Evolutionary conservation across 192 early-diverging fungal genomes (phyloP), one percentile per base, ranked within the genome.

Genomic region (Gryganskiella cystojenkinii): DNA sequence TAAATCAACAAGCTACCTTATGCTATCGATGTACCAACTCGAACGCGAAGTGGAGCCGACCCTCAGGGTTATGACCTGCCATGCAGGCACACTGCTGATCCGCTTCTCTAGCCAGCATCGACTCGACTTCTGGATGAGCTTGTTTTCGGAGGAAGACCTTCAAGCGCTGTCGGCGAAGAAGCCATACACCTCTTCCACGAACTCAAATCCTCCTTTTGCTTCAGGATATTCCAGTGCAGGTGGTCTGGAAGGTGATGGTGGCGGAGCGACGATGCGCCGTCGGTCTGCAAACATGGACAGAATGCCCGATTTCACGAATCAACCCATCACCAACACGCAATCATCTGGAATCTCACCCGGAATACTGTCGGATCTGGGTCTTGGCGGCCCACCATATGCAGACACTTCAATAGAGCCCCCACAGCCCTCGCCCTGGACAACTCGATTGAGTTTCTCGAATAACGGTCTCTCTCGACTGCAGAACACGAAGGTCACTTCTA

Each of bases 11-110:
- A 71, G 71, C 31, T 61, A 74, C 20, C 22, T 66, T n/a, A 74
- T 74, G 71, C 25, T 66, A 2, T 66, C 71, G 13, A 74, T 74
- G 71, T 52, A 20, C 8, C 57, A 67, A 33, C 31, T 61, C 0
- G 27, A 58, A 8, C n/a, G 19, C 14, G 70, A 59, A 28, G n/a
- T 55, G 3, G 63, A 74, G 17, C 56, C 64, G 7, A 35, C 33
- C 0, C 24, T 74, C 5, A 17, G 46, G 10, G 45, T 74, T 9
- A 61, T 49, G 24, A 37, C 64, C 15, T 56, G 34, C 3, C 56
- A 66, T 46, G 24, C 40, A 19, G 42, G 63, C 5, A 31, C 56
- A 5, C 49, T 74, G 5, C 33, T 65, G 17, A 61, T 74, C 19
- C 61, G 55, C 0, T 73, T 73, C 49, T 28, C 71, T 5, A 66